phyloP scores from a whole-genome alignment of 2,329 filamentous ascomycete species.

The Ophiostoma sp. region DNA sequence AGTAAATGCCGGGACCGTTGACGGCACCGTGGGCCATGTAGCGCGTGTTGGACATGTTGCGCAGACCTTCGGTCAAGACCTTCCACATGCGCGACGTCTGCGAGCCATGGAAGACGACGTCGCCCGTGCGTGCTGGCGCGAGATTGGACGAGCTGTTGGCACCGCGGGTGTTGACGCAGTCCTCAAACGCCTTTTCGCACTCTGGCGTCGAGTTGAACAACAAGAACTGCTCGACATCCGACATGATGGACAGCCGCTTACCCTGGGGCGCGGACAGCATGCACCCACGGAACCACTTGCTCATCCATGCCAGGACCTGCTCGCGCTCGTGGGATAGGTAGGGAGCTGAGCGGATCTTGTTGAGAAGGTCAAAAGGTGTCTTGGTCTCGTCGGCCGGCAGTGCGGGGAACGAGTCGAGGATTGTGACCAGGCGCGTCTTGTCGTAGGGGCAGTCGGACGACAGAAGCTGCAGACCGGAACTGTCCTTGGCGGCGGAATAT shows the following conservation, averaged over 20 bases:
- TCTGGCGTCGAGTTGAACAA: conserved; percentile 30
- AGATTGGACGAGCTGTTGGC: not conserved
- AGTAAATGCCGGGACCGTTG: conserved; percentile 29
- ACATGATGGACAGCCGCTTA: conserved; percentile 31
- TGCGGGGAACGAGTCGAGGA: conserved; percentile 32
- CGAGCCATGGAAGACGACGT: conserved; percentile 32
- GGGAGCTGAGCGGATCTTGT: conserved; percentile 23
- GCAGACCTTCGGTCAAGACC: conserved; percentile 31
- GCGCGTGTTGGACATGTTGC: conserved; percentile 28
- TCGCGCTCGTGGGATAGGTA: conserved; percentile 23
- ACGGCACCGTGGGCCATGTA: conserved; percentile 28
- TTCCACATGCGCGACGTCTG: conserved; percentile 29
- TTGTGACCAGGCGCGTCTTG: conserved; percentile 15
- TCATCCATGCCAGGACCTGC: conserved; percentile 32
- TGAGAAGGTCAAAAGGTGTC: conserved; percentile 27
- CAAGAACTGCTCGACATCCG: conserved; percentile 32
- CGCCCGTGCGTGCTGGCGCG: not conserved
- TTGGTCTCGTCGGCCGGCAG: conserved; percentile 22
- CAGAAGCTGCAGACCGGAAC: conserved; percentile 26
- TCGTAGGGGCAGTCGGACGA: conserved; percentile 28
- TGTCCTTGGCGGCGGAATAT: conserved; percentile 28
- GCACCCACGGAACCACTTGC: conserved; percentile 31
- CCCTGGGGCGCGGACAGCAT: conserved; percentile 31
- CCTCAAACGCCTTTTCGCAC: conserved; percentile 29
- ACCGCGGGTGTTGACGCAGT: not conserved